Evolutionary conservation across 2,329 filamentous ascomycete species (phyloP), one percentile per base, ranked within the genome.

Genomic region (Colletotrichum musae): DNA sequence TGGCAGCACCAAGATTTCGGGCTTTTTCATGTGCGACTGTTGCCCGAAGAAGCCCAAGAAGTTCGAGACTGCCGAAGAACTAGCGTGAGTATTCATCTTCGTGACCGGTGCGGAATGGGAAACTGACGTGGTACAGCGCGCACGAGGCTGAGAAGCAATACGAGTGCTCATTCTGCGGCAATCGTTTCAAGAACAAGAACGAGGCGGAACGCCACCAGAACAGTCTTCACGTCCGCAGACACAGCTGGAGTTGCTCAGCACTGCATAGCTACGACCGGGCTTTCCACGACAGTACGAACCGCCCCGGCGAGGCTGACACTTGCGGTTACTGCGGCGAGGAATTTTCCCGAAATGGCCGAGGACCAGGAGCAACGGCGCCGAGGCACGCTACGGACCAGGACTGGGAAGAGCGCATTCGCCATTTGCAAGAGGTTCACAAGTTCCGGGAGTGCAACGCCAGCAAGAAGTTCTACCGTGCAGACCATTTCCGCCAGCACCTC

Each of bases 111-210:
- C 47, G 6, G 16, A 26, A 3, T 28, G 9, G n/a, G 52, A 51
- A 9, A 63, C 76, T 78, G 72, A 78, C 72, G 43, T 67, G 51
- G 58, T 61, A 18, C 77, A 98, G 95, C 72, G 85, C 91, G 52
- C 95, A 98, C 79, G 94, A 96, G 80, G 91, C 94, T 77, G 96
- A 98, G 81, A 98, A 98, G 81, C 95, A 98, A 81, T 98, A 98
- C 80, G 93, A 93, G 71, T 98, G 95, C 80, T 88, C 90, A 32
- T 98, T 94, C 79, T 98, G 95, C 80, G 93, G 93, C 50, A 98
- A 98, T 78, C 91, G 95, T 12, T 98, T 98, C 85, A 98, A 98
- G 82, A 98, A 98, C 83, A 98, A 98, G 83, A 98, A 98, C 76
- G 96, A 98, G 82, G 95, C 95, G 2, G 95, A 98, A 80, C 90